phyloP scores from a whole-genome alignment of 768 basidiomycete species.

The Lactarius hengduanensis region DNA sequence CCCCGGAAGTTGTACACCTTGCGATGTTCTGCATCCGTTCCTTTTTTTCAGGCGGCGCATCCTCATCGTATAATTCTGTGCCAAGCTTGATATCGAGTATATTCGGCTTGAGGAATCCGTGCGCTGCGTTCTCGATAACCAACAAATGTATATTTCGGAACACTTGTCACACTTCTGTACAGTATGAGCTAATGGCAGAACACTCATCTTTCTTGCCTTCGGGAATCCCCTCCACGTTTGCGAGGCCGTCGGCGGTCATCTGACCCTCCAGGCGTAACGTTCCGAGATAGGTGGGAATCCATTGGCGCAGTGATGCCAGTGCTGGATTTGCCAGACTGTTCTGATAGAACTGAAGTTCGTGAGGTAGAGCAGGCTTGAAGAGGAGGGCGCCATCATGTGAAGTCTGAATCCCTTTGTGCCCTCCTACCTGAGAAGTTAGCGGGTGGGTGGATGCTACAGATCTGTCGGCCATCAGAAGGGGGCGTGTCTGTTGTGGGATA shows the following conservation, averaged over 20 bases:
- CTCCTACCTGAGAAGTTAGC: slow-evolving; percentile 70
- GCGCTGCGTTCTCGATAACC: slow-evolving; percentile 81
- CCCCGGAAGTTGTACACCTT: slow-evolving; percentile 62
- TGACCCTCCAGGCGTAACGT: slow-evolving; percentile 71
- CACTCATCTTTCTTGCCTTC: slow-evolving; percentile 49
- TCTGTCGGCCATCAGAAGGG: slow-evolving; percentile 8
- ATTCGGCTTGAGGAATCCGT: slow-evolving; percentile 75
- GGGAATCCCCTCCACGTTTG: slow-evolving; percentile 28
- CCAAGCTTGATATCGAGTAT: slow-evolving; percentile 94
- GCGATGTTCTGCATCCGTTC: slow-evolving; percentile 75
- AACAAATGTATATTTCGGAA: slow-evolving; percentile 51
- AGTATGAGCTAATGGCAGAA: not conserved
- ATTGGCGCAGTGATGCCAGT: slow-evolving; percentile 50
- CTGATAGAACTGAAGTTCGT: slow-evolving; percentile 74
- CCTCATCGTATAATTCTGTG: slow-evolving; percentile 77
- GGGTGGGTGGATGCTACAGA: not conserved
- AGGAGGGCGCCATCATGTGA: slow-evolving; percentile 75
- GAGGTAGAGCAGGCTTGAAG: slow-evolving; percentile 68
- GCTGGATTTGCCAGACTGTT: slow-evolving; percentile 42
- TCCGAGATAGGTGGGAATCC: slow-evolving; percentile 76
- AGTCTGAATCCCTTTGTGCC: slow-evolving; percentile 70
- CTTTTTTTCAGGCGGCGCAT: slow-evolving; percentile 67
- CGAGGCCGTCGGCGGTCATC: slow-evolving; percentile 26
- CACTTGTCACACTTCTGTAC: slow-evolving; percentile 10
- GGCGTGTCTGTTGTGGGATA: not conserved